Percentiles rank a stretch among this genome's conserved stretches.
These are phyloP conservation scores for Conidiobolus incongruus DNA, from an alignment of 371 early-diverging fungal genomes.

Conservation along the genomic window DNA sequence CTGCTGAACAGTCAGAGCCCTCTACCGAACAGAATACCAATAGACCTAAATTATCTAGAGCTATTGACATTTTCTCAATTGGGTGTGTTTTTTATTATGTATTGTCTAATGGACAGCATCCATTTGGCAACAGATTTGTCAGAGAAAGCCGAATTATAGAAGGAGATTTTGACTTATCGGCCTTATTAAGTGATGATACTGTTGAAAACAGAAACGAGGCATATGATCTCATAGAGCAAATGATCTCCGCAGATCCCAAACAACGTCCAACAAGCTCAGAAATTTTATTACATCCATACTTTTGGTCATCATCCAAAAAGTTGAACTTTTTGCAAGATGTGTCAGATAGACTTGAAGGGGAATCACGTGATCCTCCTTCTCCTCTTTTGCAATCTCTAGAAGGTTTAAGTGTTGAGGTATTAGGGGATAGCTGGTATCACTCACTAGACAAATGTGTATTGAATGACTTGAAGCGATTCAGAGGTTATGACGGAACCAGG, in stretches of 20 bases:
- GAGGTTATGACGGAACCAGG: slow-evolving; percentile 71
- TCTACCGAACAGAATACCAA: slow-evolving; percentile 5
- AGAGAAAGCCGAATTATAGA: slow-evolving; percentile 72
- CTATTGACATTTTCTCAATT: slow-evolving; percentile 86
- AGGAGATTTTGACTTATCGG: slow-evolving; percentile 36
- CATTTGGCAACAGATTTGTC: slow-evolving; percentile 76
- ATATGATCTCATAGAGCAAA: slow-evolving; percentile 65
- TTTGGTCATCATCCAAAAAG: slow-evolving; percentile 67
- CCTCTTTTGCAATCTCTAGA: slow-evolving; percentile 38
- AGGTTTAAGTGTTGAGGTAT: slow-evolving; percentile 23
- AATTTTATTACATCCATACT: slow-evolving; percentile 78
- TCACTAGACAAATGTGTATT: slow-evolving; percentile 53
- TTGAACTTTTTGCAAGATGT: slow-evolving; percentile 82
- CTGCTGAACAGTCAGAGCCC: neutral
- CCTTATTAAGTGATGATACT: slow-evolving; percentile 27
- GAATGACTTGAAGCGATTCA: slow-evolving; percentile 63
- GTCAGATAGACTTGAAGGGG: slow-evolving; percentile 81
- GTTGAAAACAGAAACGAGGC: slow-evolving; percentile 58
- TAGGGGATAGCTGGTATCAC: slow-evolving; percentile 62
- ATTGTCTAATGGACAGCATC: slow-evolving; percentile 73
- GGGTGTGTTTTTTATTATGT: slow-evolving; percentile 91
- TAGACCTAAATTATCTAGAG: slow-evolving; percentile 45
- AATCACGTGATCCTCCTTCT: slow-evolving; percentile 44
- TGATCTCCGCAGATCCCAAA: slow-evolving; percentile 57
- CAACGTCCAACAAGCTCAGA: slow-evolving; percentile 49